phyloP scores from a whole-genome alignment of 176 grass and related monocot species.

The Musa acuminata region DNA sequence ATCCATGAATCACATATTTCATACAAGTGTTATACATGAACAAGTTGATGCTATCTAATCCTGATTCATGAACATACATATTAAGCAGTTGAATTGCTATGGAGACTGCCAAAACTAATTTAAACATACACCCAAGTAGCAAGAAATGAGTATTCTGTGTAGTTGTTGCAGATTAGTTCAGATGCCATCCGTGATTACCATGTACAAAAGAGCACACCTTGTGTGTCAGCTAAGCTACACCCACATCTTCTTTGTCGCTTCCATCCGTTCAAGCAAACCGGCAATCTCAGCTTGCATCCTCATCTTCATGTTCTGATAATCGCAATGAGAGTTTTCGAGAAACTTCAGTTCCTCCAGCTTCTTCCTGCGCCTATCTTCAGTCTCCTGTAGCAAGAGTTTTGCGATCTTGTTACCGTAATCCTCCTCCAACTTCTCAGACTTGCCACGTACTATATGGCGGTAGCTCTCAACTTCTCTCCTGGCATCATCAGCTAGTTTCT shows the following conservation, averaged over 20 bases:
- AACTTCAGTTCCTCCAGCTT: conserved; percentile 88
- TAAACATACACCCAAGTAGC: neutral
- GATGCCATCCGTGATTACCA: neutral
- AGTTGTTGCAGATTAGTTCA: neutral
- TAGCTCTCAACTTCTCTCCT: conserved; percentile 70
- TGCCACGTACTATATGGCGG: conserved; percentile 52
- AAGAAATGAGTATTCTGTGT: neutral
- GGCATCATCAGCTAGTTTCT: conserved; percentile 80
- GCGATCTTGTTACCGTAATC: conserved; percentile 53
- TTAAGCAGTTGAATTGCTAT: no score
- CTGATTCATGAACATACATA: no score
- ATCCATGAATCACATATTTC: no score
- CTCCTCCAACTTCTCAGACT: conserved; percentile 76
- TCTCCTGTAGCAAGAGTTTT: conserved; percentile 63
- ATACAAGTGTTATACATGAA: no score
- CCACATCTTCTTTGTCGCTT: conserved; percentile 98
- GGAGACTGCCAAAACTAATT: neutral
- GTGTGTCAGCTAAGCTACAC: conserved; percentile 40
- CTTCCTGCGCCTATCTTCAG: conserved; percentile 74
- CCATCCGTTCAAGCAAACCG: conserved; percentile 94
- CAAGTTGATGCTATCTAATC: no score
- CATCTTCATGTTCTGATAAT: conserved; percentile 98
- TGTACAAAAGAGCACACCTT: neutral
- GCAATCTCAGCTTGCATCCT: conserved; percentile 95
- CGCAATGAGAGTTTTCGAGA: conserved; percentile 72